Evolutionary conservation across 1,284 basidiomycete species (phyloP).

Genomic region (Cutaneotrichosporon sp.): DNA sequence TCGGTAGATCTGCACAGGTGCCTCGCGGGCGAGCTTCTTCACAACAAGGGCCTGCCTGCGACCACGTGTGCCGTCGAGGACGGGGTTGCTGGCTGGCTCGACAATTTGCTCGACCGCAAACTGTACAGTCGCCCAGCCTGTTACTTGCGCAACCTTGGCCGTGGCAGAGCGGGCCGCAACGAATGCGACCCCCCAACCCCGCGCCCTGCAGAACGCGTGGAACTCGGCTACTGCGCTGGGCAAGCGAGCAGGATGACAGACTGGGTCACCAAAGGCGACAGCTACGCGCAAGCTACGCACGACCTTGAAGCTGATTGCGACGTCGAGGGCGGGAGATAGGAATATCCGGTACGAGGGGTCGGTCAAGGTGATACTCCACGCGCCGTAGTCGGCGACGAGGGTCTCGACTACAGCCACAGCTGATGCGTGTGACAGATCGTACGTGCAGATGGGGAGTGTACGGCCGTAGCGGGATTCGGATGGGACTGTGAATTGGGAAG

Average conservation of each 20-base stretch:
- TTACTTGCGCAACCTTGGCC: neutral
- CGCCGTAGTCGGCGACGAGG: constrained; percentile 15
- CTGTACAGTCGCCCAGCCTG: constrained; percentile 18
- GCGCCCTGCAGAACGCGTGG: constrained; percentile 3
- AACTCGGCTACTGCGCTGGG: constrained; percentile 13
- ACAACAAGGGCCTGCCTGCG: constrained; percentile 13
- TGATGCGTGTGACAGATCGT: constrained; percentile 8
- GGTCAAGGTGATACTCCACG: constrained; percentile 23
- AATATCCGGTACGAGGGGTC: constrained; percentile 24
- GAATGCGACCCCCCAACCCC: constrained; percentile 16
- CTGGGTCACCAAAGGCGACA: constrained; percentile 19
- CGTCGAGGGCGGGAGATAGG: constrained; percentile 13
- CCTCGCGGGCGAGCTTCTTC: constrained; percentile 17
- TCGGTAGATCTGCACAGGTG: constrained; percentile 14
- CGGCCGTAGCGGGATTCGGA: neutral
- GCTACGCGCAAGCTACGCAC: constrained; percentile 7
- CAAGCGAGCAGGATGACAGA: constrained; percentile 8
- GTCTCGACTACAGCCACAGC: constrained; percentile 15
- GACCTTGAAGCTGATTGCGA: constrained; percentile 22
- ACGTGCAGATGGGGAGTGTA: neutral
- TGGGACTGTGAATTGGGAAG: neutral
- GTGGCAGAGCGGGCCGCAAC: constrained; percentile 13
- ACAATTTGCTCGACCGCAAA: constrained; percentile 21
- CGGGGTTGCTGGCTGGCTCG: constrained; percentile 16
- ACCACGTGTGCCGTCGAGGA: constrained; percentile 18